These are phyloP conservation scores for Claviceps pusilla DNA, from an alignment of 2,329 filamentous ascomycete genomes.

Conservation along the genomic window DNA sequence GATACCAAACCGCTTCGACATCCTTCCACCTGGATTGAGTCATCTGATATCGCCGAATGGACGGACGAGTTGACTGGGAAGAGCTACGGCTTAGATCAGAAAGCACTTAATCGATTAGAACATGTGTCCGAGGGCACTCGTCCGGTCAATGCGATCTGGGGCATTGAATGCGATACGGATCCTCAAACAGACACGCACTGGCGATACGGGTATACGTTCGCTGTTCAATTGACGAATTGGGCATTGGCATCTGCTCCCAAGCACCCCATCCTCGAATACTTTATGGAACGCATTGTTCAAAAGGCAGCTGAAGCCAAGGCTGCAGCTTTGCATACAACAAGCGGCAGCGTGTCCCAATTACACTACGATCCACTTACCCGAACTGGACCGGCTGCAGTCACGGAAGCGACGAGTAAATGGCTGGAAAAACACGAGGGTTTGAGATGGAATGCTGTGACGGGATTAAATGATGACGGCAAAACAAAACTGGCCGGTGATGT, in stretches of 20 bases:
- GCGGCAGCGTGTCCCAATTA: neutral
- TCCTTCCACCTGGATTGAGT: slow-evolving; percentile 1
- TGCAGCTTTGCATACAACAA: neutral
- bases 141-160: slow-evolving; percentile 2
- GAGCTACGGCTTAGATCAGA: neutral
- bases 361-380: slow-evolving; percentile 9
- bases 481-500: slow-evolving; percentile 9
- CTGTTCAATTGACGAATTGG: slow-evolving; percentile 12
- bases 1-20: slow-evolving; percentile 2
- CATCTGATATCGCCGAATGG: neutral
- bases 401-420: slow-evolving; percentile 9
- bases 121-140: neutral
- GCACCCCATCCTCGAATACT: slow-evolving; percentile 8
- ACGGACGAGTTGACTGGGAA: slow-evolving; percentile 2
- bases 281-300: slow-evolving; percentile 7
- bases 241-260: slow-evolving; percentile 10
- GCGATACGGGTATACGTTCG: slow-evolving; percentile 12
- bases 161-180: slow-evolving; percentile 5
- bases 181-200: slow-evolving; percentile 9
- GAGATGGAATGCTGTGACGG: slow-evolving; percentile 11
- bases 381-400: slow-evolving; percentile 12
- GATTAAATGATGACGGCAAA: slow-evolving; percentile 9
- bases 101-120: neutral
- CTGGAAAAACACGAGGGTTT: slow-evolving; percentile 8
- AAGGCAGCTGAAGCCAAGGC: slow-evolving; percentile 3